Base-by-base conservation (phyloP, 2,329 filamentous ascomycete genomes). In the Cercospora sesami region DNA sequence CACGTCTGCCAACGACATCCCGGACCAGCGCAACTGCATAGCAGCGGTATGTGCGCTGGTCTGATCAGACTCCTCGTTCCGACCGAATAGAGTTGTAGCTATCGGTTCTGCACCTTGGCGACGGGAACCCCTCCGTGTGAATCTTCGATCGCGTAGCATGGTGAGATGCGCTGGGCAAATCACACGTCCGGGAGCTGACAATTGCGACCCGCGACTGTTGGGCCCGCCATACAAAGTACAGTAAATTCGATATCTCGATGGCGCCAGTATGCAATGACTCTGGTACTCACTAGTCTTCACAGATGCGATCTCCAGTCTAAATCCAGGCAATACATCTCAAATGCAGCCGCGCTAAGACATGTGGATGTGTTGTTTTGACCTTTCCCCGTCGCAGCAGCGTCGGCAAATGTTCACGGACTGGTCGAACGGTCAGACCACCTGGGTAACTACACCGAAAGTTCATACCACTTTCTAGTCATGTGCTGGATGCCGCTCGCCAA, bases 191-290 rank as follows among this genome's bases (percentile, higher is more conserved):
- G 53, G 26, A 58, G 53, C 26, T 58, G 53, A 28, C 53, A 58
- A 30, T 33, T 28, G 26, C 26, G 16, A 18, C 26, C 53, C 53
- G 23, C 53, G 53, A 58, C 53, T 28, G 26, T 58, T 28, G 53
- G 26, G 23, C 16, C 26, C 53, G 23, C n/a, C 9, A 48, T 5
- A 26, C 26, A 1, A 23, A n/a, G n/a, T n/a, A n/a, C 3, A n/a
- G 48, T n/a, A 53, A 8, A 53, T 21, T 53, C 48, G 48, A 10
- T 21, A 53, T 21, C 48, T 28, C 23, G 53, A 58, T 58, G 53
- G 53, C 53, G 53, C 53, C 53, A 58, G 30, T 26, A 31, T 58
- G 53, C 26, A n/a, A 58, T 58, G 53, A 58, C 26, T 58, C 53
- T 58, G 53, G 53, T 58, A 58, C 53, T 31, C 53, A 58, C 23